Evolutionary conservation across 306 rosid genomes (phyloP).

Genomic region (Prunus armeniaca): DNA sequence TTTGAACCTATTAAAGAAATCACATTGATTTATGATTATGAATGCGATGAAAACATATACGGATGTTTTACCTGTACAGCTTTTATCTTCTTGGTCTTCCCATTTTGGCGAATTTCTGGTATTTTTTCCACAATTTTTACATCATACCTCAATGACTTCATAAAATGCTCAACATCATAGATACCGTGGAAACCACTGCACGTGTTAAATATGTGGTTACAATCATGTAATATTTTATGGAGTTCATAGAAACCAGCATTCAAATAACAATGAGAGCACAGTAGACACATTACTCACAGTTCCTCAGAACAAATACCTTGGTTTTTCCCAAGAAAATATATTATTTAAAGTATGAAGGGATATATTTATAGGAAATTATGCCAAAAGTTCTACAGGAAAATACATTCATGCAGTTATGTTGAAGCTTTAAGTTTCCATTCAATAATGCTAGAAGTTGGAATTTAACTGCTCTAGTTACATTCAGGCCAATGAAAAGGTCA

Average conservation of each 20-base stretch:
- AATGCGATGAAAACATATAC: conserved; percentile 2
- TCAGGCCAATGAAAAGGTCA: too few species aligned
- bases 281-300: neutral
- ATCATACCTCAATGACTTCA: conserved; percentile 69
- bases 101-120: conserved; percentile 71
- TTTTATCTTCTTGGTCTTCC: conserved; percentile 85
- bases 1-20: conserved; percentile 19
- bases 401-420: neutral
- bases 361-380: neutral
- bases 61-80: conserved; percentile 66
- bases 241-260: neutral
- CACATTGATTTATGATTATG: conserved; percentile 5
- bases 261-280: neutral
- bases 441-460: too few species aligned
- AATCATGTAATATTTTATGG: neutral
- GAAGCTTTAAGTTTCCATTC: neutral
- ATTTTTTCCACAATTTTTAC: conserved; percentile 78
- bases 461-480: too few species aligned
- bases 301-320: neutral
- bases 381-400: neutral
- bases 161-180: conserved; percentile 94
- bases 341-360: neutral
- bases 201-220: conserved; percentile 9
- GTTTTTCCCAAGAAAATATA: neutral
- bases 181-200: conserved; percentile 91